These are phyloP conservation scores for Chaetoscypha palmicola DNA, from an alignment of 2,329 filamentous ascomycete species.

Conservation along the genomic window DNA sequence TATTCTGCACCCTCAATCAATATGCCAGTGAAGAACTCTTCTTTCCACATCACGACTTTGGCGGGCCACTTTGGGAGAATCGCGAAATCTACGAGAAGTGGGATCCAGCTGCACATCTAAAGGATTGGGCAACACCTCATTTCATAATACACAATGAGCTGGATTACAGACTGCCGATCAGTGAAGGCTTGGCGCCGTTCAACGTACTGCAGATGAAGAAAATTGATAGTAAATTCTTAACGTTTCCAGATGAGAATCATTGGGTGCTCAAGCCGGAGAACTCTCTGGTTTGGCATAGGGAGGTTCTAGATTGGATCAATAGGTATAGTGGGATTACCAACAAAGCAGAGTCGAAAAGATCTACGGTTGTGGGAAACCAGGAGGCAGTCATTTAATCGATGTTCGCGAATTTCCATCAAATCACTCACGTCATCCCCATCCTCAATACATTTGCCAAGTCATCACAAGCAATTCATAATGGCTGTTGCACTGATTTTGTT, in stretches of 20 bases:
- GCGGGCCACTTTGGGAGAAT: conserved; percentile 48
- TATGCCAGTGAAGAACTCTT: conserved; percentile 63
- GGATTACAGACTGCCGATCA: conserved; percentile 81
- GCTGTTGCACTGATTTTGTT: no score
- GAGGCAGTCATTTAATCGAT: no score
- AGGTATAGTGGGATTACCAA: conserved; percentile 51
- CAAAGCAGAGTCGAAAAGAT: no score
- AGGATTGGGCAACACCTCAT: conserved; percentile 65
- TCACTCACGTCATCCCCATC: no score
- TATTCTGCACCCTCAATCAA: conserved; percentile 64
- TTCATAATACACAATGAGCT: conserved; percentile 85
- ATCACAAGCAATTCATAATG: no score
- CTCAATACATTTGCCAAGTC: no score
- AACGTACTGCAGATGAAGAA: conserved; percentile 56
- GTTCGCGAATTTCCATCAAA: no score
- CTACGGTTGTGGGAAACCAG: no score
- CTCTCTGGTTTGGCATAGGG: conserved; percentile 79
- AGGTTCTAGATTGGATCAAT: conserved; percentile 74
- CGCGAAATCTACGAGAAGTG: conserved; percentile 59
- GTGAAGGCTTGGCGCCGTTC: conserved; percentile 64
- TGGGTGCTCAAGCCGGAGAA: conserved; percentile 92
- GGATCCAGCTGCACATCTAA: conserved; percentile 52
- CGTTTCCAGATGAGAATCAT: conserved; percentile 65
- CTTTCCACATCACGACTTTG: conserved; percentile 61
- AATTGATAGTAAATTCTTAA: conserved; percentile 55